A percentile compares a stretch with the other conserved stretches of the same genome.
Conservation (phyloP, 345 rosid genomes). For the Citrus glauca region DNA sequence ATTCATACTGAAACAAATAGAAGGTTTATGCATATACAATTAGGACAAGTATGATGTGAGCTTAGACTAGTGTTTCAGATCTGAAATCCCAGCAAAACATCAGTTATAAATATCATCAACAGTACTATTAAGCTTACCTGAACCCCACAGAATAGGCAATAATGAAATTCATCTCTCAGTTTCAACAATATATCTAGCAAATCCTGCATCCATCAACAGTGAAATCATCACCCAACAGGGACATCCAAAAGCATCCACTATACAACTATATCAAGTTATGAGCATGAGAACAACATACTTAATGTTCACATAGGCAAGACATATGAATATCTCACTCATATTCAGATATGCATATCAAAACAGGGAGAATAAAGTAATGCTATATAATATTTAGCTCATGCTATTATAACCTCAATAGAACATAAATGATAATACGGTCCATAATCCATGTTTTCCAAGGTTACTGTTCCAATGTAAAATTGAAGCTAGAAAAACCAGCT, state of each 20-base stretch:
- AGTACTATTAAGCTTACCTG: conserved; percentile 34
- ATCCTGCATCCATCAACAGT: conserved; percentile 51
- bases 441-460: background rate
- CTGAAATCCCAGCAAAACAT: background rate
- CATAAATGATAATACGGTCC: background rate
- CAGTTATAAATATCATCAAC: background rate
- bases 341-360: background rate
- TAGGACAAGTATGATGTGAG: background rate
- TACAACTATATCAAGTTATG: background rate
- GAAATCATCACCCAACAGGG: conserved; percentile 6
- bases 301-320: background rate
- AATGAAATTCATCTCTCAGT: conserved; percentile 68
- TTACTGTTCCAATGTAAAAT: background rate
- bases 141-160: conserved; percentile 84
- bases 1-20: conserved; percentile 61
- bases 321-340: background rate
- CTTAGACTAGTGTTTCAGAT: background rate
- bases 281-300: background rate
- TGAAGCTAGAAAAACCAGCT: background rate
- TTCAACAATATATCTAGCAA: conserved; percentile 63
- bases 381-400: background rate
- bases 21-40: conserved; percentile 8
- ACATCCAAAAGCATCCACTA: background rate
- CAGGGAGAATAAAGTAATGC: background rate
- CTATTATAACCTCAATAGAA: background rate